Conservation (phyloP, 768 basidiomycete species). For the Pisolithus tinctorius region DNA sequence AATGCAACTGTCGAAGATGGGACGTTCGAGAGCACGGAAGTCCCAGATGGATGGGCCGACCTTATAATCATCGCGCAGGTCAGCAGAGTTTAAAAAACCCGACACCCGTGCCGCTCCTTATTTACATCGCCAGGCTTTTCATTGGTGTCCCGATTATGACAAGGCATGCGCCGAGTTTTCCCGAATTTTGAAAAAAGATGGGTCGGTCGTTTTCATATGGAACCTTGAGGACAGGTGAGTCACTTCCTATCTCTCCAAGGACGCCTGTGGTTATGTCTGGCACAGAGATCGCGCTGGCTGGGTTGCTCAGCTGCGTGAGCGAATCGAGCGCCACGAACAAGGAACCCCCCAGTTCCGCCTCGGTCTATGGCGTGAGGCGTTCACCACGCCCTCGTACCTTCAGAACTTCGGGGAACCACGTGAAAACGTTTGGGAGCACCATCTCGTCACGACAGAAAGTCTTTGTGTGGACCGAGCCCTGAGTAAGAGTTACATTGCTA, state of each 20-base stretch:
- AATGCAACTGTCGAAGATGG: constrained; percentile 54
- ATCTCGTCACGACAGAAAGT: constrained; percentile 46
- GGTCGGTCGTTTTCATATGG: constrained; percentile 74
- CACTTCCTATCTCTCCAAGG: background rate
- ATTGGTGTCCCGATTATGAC: constrained; percentile 85
- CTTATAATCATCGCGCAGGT: constrained; percentile 75
- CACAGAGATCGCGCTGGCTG: constrained; percentile 55
- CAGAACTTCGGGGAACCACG: constrained; percentile 52
- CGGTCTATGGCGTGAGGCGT: constrained; percentile 65
- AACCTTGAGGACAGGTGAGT: constrained; percentile 79
- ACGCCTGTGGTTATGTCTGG: background rate
- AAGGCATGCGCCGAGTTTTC: constrained; percentile 70
- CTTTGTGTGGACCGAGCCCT: constrained; percentile 57
- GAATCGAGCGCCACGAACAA: constrained; percentile 59
- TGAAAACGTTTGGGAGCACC: constrained; percentile 50
- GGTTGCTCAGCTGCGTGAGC: constrained; percentile 67
- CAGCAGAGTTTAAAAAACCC: constrained; percentile 3
- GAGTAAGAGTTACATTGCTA: constrained; percentile 82
- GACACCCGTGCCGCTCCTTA: background rate
- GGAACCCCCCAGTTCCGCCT: constrained; percentile 81
- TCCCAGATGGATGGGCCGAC: constrained; percentile 67
- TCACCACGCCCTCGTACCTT: constrained; percentile 56
- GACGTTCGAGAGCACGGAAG: constrained; percentile 56
- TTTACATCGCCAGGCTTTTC: constrained; percentile 61
- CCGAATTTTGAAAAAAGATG: constrained; percentile 73